phyloP scores from a whole-genome alignment of 2,329 filamentous ascomycete genomes.

The Lachnellula suecica region DNA sequence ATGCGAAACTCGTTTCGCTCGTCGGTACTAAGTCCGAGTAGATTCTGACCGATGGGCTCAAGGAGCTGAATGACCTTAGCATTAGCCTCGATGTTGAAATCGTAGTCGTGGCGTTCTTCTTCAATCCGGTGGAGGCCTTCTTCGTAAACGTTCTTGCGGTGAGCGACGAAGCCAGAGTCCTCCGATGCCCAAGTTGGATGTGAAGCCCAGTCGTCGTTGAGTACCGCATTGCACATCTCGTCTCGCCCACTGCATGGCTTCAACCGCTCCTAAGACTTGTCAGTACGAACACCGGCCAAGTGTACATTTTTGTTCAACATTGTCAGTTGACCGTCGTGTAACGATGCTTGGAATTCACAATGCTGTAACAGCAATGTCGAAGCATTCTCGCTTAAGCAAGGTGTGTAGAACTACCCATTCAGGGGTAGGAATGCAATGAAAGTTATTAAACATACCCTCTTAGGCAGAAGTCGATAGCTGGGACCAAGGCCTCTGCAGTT shows the following conservation, averaged over 20 bases:
- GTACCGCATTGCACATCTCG: conserved; percentile 86
- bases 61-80: conserved; percentile 93
- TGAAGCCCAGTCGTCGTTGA: conserved; percentile 98
- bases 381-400: too few relatives aligned
- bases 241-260: conserved; percentile 93
- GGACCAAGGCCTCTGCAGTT: conserved; percentile 95
- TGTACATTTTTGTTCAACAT: too few relatives aligned
- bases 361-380: too few relatives aligned
- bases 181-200: conserved; percentile 99
- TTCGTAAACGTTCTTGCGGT: conserved; percentile 94
- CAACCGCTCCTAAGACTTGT: conserved; percentile 63
- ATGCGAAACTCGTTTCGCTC: conserved; percentile 77
- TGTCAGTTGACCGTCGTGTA: too few relatives aligned
- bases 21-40: conserved; percentile 72
- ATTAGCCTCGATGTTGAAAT: conserved; percentile 96
- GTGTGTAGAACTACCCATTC: too few relatives aligned
- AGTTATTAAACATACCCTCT: conserved; percentile 57
- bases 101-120: conserved; percentile 97
- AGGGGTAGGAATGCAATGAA: not conserved
- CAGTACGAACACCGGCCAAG: too few relatives aligned
- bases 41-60: conserved; percentile 89
- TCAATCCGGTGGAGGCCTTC: conserved; percentile 94
- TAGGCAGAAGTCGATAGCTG: conserved; percentile 90
- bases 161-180: conserved; percentile 95
- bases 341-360: too few relatives aligned